These are phyloP conservation scores for Bothriochloa decipiens DNA, from an alignment of 176 grass and related monocot species.

Conservation along the genomic window DNA sequence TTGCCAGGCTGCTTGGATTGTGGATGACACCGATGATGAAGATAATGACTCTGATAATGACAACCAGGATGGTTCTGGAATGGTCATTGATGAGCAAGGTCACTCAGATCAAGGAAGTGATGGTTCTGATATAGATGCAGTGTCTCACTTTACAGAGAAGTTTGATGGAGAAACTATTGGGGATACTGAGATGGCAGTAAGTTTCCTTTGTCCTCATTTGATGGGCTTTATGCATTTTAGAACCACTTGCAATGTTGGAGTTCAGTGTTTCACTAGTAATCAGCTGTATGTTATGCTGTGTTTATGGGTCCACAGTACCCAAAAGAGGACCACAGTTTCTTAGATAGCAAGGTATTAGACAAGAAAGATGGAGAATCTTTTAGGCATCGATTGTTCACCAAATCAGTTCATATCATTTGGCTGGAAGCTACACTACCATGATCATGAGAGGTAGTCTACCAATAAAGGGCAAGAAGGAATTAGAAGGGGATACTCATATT, in stretches of 20 bases:
- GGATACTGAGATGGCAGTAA: conserved; percentile 93
- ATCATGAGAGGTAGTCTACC: neutral
- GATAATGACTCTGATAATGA: conserved; percentile 55
- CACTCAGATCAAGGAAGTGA: conserved; percentile 44
- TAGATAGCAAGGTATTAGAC: neutral
- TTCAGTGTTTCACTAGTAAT: neutral
- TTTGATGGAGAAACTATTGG: conserved; percentile 76
- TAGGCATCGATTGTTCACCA: neutral
- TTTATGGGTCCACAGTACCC: neutral
- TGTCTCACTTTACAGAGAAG: conserved; percentile 62
- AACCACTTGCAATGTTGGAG: neutral
- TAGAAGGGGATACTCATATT: neutral
- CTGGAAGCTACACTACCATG: neutral
- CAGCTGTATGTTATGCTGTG: neutral
- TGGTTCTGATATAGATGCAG: conserved; percentile 65
- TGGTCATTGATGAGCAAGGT: conserved; percentile 75
- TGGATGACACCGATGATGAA: conserved; percentile 81
- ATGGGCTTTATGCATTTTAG: conserved; percentile 24
- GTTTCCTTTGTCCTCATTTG: conserved; percentile 46
- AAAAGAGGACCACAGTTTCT: neutral
- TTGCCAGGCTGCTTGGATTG: conserved; percentile 90
- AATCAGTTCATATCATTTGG: neutral
- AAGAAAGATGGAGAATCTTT: neutral
- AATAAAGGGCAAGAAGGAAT: neutral
- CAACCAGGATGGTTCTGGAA: conserved; percentile 62